These are phyloP conservation scores for Sporothrix mexicana DNA, from an alignment of 2,329 filamentous ascomycete species.

Conservation along the genomic window DNA sequence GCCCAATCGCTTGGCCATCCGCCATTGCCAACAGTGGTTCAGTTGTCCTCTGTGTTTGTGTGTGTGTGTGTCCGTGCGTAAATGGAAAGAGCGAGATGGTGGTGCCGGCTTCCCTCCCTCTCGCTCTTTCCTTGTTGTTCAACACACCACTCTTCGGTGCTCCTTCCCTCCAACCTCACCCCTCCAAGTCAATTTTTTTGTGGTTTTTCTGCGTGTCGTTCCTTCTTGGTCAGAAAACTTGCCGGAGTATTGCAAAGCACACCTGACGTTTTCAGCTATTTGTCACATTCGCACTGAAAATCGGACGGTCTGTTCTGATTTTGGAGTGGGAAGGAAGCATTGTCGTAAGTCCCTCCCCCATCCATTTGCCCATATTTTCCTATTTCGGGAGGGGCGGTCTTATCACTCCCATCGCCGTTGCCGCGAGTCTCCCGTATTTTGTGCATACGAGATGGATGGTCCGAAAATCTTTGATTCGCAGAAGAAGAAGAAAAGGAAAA, in stretches of 20 bases:
- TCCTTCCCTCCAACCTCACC: slow-evolving; percentile 19
- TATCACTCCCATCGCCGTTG: neutral
- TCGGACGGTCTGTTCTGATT: neutral
- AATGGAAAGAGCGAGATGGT: neutral
- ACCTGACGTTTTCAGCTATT: neutral
- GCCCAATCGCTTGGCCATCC: neutral
- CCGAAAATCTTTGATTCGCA: neutral
- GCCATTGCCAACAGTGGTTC: neutral
- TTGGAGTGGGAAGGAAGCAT: neutral
- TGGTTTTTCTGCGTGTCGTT: neutral
- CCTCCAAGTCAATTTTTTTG: neutral
- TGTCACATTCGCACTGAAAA: neutral
- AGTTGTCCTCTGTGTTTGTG: neutral
- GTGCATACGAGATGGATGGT: neutral
- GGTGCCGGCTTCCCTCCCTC: slow-evolving; percentile 13
- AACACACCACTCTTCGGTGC: slow-evolving; percentile 21
- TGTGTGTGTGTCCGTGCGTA: slow-evolving; percentile 9
- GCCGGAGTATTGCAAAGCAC: neutral
- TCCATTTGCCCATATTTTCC: neutral
- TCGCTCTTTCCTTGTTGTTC: neutral
- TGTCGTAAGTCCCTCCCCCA: neutral
- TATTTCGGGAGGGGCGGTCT: neutral
- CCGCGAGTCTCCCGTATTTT: neutral
- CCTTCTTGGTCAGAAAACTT: neutral
- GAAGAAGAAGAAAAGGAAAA: neutral